phyloP scores from a whole-genome alignment of 192 early-diverging fungal genomes.

The Chytriomyces confervae region DNA sequence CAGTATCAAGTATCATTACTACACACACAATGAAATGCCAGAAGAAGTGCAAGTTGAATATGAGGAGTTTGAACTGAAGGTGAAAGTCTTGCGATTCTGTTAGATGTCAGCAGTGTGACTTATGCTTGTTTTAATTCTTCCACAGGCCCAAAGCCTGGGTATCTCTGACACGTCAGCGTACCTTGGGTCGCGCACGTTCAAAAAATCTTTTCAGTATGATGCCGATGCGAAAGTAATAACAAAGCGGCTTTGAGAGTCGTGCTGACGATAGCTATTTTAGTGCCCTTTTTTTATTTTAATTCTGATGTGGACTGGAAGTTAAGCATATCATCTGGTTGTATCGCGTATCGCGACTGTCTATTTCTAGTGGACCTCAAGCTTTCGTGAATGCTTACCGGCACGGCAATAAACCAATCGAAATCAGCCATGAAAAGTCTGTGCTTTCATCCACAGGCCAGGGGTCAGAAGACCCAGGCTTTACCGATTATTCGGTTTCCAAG shows the following conservation, averaged over 20 bases:
- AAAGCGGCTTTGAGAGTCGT: background rate
- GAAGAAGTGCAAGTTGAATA: conserved; percentile 64
- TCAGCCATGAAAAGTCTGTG: too few relatives aligned
- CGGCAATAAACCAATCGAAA: too few relatives aligned
- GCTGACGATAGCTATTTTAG: background rate
- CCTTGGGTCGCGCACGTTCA: conserved; percentile 8
- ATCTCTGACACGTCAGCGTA: conserved; percentile 6
- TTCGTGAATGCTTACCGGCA: too few relatives aligned
- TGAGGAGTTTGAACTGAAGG: conserved; percentile 68
- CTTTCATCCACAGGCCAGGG: too few relatives aligned
- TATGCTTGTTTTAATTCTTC: background rate
- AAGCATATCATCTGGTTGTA: background rate
- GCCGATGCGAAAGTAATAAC: background rate
- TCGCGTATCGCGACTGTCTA: background rate
- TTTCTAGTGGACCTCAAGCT: background rate
- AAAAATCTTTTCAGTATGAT: conserved; percentile 20
- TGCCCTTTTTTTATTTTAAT: background rate
- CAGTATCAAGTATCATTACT: conserved; percentile 74
- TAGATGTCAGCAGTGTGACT: background rate
- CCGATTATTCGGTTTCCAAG: too few relatives aligned
- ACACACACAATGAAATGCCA: conserved; percentile 63
- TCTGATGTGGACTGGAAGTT: background rate
- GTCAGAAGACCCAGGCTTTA: too few relatives aligned
- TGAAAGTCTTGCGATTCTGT: background rate
- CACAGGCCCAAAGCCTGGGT: background rate